Conservation (phyloP, 805 yeast species). For the Henningerozyma blattae region DNA sequence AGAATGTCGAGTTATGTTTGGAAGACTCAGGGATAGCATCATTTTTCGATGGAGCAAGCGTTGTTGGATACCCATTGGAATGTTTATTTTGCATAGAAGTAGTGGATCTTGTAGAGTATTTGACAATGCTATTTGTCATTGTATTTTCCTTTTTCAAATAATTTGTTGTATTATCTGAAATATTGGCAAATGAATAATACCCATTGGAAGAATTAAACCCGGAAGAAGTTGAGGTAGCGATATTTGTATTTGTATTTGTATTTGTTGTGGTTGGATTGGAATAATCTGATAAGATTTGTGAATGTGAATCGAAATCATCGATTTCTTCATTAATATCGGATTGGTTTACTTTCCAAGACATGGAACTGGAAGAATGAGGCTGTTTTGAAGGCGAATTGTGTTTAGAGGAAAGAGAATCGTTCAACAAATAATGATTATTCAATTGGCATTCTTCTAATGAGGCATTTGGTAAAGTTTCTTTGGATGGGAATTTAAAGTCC, state of each 20-base stretch:
- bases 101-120: too few relatives aligned
- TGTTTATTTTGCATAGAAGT: neutral
- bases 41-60: neutral
- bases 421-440: conserved; percentile 21
- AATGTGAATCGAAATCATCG: conserved; percentile 12
- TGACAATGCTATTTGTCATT: too few relatives aligned
- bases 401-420: conserved; percentile 5
- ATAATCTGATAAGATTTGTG: conserved; percentile 23
- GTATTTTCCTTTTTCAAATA: neutral
- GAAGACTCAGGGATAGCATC: neutral
- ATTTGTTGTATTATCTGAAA: conserved; percentile 25
- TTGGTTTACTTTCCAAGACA: neutral
- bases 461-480: conserved; percentile 12
- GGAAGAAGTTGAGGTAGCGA: too few relatives aligned
- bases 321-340: neutral
- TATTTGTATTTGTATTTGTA: conserved; percentile 7
- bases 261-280: conserved; percentile 9
- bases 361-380: neutral
- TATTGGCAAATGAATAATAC: conserved; percentile 26
- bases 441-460: conserved; percentile 11
- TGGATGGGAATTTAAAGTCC: conserved; percentile 29
- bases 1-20: neutral
- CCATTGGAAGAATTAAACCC: conserved; percentile 21
- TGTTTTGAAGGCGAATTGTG: neutral
- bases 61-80: neutral